Percentiles rank a stretch among this genome's conserved stretches.
phyloP scores from a whole-genome alignment of 1,284 basidiomycete species.

The Megacollybia platyphylla region DNA sequence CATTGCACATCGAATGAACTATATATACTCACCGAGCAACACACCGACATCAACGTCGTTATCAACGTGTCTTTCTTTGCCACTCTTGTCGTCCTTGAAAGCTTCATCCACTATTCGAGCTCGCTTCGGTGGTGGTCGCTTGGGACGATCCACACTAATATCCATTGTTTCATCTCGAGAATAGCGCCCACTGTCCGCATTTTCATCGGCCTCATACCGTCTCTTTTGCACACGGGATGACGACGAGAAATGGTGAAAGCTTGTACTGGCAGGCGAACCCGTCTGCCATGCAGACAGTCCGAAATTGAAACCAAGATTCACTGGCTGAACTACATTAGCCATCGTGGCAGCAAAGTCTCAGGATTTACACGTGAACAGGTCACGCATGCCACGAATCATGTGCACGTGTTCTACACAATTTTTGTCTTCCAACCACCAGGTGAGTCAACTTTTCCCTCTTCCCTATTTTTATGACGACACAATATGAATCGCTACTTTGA shows the following conservation, averaged over 20 bases:
- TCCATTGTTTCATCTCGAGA: conserved; percentile 60
- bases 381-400: too few relatives aligned
- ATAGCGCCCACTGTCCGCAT: conserved; percentile 18
- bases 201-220: conserved; percentile 47
- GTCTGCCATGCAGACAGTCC: too few relatives aligned
- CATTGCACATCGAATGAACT: conserved; percentile 4
- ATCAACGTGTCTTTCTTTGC: conserved; percentile 24
- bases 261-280: conserved; percentile 5
- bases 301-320: conserved; percentile 11
- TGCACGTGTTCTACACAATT: conserved; percentile 7
- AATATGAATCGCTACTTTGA: conserved; percentile 76
- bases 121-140: conserved; percentile 54
- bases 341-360: conserved; percentile 22
- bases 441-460: conserved; percentile 16
- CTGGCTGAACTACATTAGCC: conserved; percentile 60
- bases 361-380: too few relatives aligned
- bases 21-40: conserved; percentile 43
- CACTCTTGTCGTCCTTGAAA: conserved; percentile 29
- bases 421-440: conserved; percentile 10
- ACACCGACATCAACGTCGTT: conserved; percentile 70
- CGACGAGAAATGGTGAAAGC: conserved; percentile 15
- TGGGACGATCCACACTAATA: conserved; percentile 63
- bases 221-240: conserved; percentile 41
- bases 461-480: conserved; percentile 40
- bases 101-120: conserved; percentile 31